Conservation (phyloP, 2,329 filamentous ascomycete species). For the Cladophialophora immunda region DNA sequence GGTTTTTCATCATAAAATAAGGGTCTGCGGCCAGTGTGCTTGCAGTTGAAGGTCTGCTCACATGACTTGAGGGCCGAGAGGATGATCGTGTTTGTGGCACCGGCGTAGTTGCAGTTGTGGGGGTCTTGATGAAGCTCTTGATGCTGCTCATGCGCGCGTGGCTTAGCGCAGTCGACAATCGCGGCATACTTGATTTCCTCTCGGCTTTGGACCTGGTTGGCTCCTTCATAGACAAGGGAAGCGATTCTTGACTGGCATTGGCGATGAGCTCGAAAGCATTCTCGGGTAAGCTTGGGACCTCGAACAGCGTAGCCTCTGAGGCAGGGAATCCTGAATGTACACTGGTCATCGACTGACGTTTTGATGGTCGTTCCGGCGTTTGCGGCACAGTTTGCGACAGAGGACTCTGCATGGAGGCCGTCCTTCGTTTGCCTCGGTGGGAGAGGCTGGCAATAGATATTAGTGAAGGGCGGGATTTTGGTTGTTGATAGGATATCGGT, state of each 20-base stretch:
- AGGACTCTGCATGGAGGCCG: slow-evolving; percentile 30
- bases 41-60: slow-evolving; percentile 33
- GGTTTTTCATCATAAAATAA: slow-evolving; percentile 17
- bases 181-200: slow-evolving; percentile 35
- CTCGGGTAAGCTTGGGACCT: slow-evolving; percentile 36
- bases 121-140: slow-evolving; percentile 39
- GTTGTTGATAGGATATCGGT: slow-evolving; percentile 37
- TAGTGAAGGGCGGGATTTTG: slow-evolving; percentile 37
- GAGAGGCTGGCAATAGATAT: slow-evolving; percentile 36
- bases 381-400: slow-evolving; percentile 23
- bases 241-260: slow-evolving; percentile 36
- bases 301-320: slow-evolving; percentile 34
- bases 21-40: slow-evolving; percentile 20
- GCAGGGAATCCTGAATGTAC: slow-evolving; percentile 32
- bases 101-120: slow-evolving; percentile 27
- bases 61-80: slow-evolving; percentile 27
- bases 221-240: slow-evolving; percentile 23
- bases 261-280: slow-evolving; percentile 38
- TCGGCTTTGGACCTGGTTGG: slow-evolving; percentile 15
- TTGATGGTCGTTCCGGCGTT: slow-evolving; percentile 22
- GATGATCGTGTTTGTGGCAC: slow-evolving; percentile 19
- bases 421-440: slow-evolving; percentile 27
- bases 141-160: slow-evolving; percentile 40
- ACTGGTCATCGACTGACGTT: slow-evolving; percentile 31
- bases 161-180: slow-evolving; percentile 33